A percentile compares a stretch with the other conserved stretches of the same genome.
These are phyloP conservation scores for Sequoia sempervirens DNA, from an alignment of 75 land plant species.

Conservation along the genomic window DNA sequence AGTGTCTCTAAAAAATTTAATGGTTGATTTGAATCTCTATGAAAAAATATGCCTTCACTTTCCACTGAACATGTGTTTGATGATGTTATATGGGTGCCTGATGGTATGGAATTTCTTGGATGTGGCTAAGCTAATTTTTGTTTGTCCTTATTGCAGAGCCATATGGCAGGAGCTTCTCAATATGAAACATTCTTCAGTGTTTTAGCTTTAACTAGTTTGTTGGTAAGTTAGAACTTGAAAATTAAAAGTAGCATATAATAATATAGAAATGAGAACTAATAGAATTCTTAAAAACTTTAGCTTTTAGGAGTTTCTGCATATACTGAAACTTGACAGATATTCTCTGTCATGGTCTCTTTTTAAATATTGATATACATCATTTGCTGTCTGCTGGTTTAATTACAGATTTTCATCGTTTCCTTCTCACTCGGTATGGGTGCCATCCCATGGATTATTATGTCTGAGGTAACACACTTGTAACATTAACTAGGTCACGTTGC, in stretches of 20 bases:
- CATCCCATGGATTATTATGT: slow-evolving; percentile 96
- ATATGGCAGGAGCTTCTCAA: neutral
- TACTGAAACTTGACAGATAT: neutral
- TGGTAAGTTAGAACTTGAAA: slow-evolving; percentile 7
- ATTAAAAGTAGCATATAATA: neutral
- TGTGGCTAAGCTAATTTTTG: neutral
- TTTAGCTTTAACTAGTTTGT: slow-evolving; percentile 7
- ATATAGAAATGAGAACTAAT: neutral
- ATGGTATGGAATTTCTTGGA: neutral
- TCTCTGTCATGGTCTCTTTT: neutral
- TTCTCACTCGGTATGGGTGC: slow-evolving; percentile 88
- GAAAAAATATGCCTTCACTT: neutral
- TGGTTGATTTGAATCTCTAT: neutral
- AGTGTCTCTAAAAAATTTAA: neutral
- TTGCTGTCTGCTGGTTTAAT: neutral
- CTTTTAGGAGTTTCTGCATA: neutral
- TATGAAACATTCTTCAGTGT: slow-evolving; percentile 3
- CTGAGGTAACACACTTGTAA: slow-evolving; percentile 60
- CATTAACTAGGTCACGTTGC: neutral
- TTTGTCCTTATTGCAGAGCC: slow-evolving; percentile 1
- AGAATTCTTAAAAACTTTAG: neutral
- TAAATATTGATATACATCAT: neutral
- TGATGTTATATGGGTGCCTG: neutral
- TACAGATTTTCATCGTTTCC: slow-evolving; percentile 57
- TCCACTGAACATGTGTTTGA: neutral